Percentiles rank a stretch among this genome's conserved stretches.
Conservation (phyloP, 805 yeast species). For the Barnettozyma pratensis region DNA sequence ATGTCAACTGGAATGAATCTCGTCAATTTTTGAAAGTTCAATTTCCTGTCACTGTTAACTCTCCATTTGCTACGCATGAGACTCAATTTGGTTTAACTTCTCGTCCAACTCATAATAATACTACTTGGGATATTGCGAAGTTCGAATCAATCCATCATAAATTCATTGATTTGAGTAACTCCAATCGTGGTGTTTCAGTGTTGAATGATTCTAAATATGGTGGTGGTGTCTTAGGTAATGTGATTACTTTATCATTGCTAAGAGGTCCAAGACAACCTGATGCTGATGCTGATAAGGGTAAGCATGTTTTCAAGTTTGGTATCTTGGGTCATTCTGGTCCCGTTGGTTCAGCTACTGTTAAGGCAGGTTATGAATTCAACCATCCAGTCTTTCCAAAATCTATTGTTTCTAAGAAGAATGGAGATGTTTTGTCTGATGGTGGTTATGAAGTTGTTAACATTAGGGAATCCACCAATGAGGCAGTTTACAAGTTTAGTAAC, state of each 20-base stretch:
- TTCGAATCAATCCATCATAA: slow-evolving; percentile 95
- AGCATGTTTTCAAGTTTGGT: slow-evolving; percentile 66
- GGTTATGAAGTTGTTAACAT: background rate
- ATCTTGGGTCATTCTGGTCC: slow-evolving; percentile 49
- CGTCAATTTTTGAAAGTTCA: slow-evolving; percentile 90
- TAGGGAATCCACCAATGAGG: background rate
- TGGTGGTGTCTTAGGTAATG: slow-evolving; percentile 87
- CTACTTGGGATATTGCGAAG: slow-evolving; percentile 95
- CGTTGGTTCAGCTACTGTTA: slow-evolving; percentile 59
- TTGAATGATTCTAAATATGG: slow-evolving; percentile 88
- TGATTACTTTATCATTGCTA: slow-evolving; percentile 78
- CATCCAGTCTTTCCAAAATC: slow-evolving; percentile 26
- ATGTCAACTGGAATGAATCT: slow-evolving; percentile 82
- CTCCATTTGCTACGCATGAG: slow-evolving; percentile 80
- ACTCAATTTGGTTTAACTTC: slow-evolving; percentile 90
- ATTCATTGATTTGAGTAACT: slow-evolving; percentile 88
- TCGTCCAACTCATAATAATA: slow-evolving; percentile 92
- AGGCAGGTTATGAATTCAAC: slow-evolving; percentile 77
- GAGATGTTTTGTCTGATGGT: background rate
- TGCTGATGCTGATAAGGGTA: slow-evolving; percentile 90
- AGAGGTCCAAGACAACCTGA: slow-evolving; percentile 95
- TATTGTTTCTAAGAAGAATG: background rate
- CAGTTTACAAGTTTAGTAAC: background rate
- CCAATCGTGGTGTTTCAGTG: slow-evolving; percentile 79
- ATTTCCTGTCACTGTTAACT: slow-evolving; percentile 80